These are phyloP conservation scores for Hansenula anomala DNA, from an alignment of 1,139 yeast species.

Conservation along the genomic window DNA sequence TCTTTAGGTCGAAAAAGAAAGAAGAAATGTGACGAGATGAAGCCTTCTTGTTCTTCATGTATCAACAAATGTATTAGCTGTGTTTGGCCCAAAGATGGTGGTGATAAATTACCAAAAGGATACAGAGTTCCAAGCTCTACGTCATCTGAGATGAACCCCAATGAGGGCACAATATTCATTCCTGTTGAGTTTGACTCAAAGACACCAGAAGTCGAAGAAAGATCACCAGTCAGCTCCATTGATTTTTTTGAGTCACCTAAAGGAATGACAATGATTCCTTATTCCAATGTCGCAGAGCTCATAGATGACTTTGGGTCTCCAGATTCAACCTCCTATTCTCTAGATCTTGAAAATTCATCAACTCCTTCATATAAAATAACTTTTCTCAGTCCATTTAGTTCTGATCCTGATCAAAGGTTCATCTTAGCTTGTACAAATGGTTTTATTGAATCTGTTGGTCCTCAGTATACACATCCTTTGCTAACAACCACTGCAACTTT, in stretches of 20 bases:
- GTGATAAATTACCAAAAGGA: constrained; percentile 29
- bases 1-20: constrained; percentile 33
- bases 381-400: neutral
- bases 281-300: too few relatives aligned
- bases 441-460: constrained; percentile 35
- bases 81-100: constrained; percentile 32
- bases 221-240: too few relatives aligned
- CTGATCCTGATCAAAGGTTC: constrained; percentile 20
- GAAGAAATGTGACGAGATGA: constrained; percentile 45
- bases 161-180: neutral
- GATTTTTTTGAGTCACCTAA: too few relatives aligned
- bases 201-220: too few relatives aligned
- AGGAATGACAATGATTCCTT: too few relatives aligned
- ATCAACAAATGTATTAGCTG: constrained; percentile 34
- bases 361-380: neutral
- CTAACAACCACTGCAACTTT: constrained; percentile 36
- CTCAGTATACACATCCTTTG: constrained; percentile 36
- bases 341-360: neutral
- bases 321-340: neutral
- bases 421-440: constrained; percentile 30
- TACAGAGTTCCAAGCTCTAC: constrained; percentile 15
- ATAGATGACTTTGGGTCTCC: neutral
- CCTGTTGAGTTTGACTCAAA: neutral
- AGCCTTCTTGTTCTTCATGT: constrained; percentile 37
- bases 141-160: neutral